Conservation (phyloP, 2,329 filamentous ascomycete species). For the Aspergillus sp. region DNA sequence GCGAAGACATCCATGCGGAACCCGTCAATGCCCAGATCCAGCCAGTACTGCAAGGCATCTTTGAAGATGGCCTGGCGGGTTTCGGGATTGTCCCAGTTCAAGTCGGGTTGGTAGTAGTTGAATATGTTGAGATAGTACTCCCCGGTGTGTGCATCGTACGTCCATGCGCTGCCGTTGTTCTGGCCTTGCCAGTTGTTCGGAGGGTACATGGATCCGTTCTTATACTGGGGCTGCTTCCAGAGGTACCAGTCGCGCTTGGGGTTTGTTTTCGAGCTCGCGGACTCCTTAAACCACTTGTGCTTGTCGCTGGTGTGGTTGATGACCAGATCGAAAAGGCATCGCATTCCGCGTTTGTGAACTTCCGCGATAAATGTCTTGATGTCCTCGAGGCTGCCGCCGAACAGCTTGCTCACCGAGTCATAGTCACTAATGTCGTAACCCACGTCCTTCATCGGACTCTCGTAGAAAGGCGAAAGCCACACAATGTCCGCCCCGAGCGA, state of each 20-base stretch:
- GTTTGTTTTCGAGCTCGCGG: slow-evolving; percentile 56
- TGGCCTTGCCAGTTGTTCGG: slow-evolving; percentile 65
- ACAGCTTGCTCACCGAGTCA: slow-evolving; percentile 58
- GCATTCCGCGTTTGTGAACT: slow-evolving; percentile 63
- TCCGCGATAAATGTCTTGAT: slow-evolving; percentile 61
- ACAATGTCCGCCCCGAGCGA: slow-evolving; percentile 61
- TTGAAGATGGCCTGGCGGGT: slow-evolving; percentile 68
- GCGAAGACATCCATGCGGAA: slow-evolving; percentile 74
- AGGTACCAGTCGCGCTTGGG: slow-evolving; percentile 68
- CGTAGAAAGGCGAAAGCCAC: slow-evolving; percentile 53
- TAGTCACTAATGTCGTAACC: slow-evolving; percentile 60
- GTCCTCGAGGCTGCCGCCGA: slow-evolving; percentile 62
- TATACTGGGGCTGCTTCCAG: slow-evolving; percentile 51
- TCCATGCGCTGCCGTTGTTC: too few species aligned
- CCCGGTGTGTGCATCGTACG: slow-evolving; percentile 44
- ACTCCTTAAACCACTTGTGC: slow-evolving; percentile 70
- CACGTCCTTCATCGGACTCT: slow-evolving; percentile 54
- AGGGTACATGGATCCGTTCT: slow-evolving; percentile 61
- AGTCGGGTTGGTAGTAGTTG: slow-evolving; percentile 71
- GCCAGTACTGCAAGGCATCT: slow-evolving; percentile 74
- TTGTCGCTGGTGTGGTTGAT: slow-evolving; percentile 74
- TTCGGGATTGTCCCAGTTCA: slow-evolving; percentile 78
- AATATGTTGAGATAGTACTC: slow-evolving; percentile 79
- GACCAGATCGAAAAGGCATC: slow-evolving; percentile 71
- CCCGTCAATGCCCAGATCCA: slow-evolving; percentile 68